Conservation (phyloP, 2,329 filamentous ascomycete species). For the Xylariaceae sp. region DNA sequence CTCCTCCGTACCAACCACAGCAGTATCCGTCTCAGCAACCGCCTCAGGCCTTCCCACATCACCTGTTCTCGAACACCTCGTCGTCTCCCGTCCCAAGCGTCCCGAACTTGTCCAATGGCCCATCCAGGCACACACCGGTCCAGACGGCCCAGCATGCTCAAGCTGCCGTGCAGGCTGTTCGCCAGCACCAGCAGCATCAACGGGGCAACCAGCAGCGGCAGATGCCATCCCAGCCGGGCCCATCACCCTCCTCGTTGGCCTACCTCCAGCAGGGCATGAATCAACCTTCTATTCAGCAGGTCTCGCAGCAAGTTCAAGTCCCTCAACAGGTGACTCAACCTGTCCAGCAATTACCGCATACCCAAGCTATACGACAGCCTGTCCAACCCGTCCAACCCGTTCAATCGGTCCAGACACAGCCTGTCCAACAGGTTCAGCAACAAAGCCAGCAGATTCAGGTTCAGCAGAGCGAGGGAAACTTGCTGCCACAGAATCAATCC, state of each 20-base stretch:
- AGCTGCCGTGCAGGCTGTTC: slow-evolving; percentile 27
- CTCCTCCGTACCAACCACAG: slow-evolving; percentile 49
- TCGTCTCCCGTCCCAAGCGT: slow-evolving; percentile 45
- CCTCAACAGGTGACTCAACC: slow-evolving; percentile 30
- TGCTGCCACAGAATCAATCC: slow-evolving; percentile 31
- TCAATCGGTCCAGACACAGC: slow-evolving; percentile 25
- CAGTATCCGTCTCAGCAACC: slow-evolving; percentile 50
- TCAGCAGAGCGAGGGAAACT: slow-evolving; percentile 29
- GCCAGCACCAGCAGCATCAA: slow-evolving; percentile 32
- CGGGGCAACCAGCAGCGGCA: slow-evolving; percentile 33
- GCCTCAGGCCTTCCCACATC: slow-evolving; percentile 46
- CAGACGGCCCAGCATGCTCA: slow-evolving; percentile 42
- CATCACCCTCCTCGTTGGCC: slow-evolving; percentile 26
- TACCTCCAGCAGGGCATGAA: slow-evolving; percentile 34
- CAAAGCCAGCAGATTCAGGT: slow-evolving; percentile 30
- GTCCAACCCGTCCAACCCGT: slow-evolving; percentile 27
- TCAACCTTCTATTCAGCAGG: slow-evolving; percentile 27
- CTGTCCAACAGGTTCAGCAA: slow-evolving; percentile 26
- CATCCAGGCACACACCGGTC: slow-evolving; percentile 42
- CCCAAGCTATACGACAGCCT: slow-evolving; percentile 30
- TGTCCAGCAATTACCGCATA: slow-evolving; percentile 30
- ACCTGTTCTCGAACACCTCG: slow-evolving; percentile 46
- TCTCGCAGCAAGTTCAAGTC: slow-evolving; percentile 24
- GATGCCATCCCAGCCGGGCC: slow-evolving; percentile 31
- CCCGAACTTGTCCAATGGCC: slow-evolving; percentile 45